These are phyloP conservation scores for Flueggea neowawraea DNA, from an alignment of 441 rosid species.

Conservation along the genomic window DNA sequence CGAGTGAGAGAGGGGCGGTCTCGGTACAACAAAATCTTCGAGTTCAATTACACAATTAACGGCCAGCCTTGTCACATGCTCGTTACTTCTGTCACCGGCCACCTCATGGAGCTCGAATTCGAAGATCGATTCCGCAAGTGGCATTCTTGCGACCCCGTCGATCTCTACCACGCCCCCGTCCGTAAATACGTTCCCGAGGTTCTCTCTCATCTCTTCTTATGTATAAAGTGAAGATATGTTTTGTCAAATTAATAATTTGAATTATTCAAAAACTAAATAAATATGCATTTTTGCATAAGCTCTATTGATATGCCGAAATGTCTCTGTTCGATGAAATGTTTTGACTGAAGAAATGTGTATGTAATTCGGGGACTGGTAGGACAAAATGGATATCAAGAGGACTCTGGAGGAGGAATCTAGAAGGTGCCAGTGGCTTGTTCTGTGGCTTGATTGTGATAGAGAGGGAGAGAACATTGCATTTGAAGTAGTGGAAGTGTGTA, in stretches of 20 bases:
- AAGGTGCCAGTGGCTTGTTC: constrained; percentile 87
- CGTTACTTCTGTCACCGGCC: constrained; percentile 93
- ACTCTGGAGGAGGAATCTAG: constrained; percentile 97
- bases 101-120: constrained; percentile 93
- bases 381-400: constrained; percentile 79
- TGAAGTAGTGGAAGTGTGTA: constrained; percentile 81
- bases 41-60: constrained; percentile 76
- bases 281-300: neutral
- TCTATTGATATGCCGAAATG: constrained; percentile 2
- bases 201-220: neutral
- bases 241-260: too few relatives aligned
- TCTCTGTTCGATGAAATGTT: constrained; percentile 1
- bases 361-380: constrained; percentile 35
- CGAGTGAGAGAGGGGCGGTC: constrained; percentile 89
- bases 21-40: constrained; percentile 87
- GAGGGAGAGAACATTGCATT: constrained; percentile 98
- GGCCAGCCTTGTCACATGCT: constrained; percentile 87
- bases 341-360: neutral
- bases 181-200: constrained; percentile 93
- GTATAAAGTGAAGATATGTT: too few relatives aligned
- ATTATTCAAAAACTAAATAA: too few relatives aligned
- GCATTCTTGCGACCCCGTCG: constrained; percentile 95
- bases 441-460: constrained; percentile 98
- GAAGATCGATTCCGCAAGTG: constrained; percentile 90
- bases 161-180: constrained; percentile 76